A percentile compares a stretch with the other conserved stretches of the same genome.
phyloP scores from a whole-genome alignment of 2,329 filamentous ascomycete species.

The Xylariaceae sp. region DNA sequence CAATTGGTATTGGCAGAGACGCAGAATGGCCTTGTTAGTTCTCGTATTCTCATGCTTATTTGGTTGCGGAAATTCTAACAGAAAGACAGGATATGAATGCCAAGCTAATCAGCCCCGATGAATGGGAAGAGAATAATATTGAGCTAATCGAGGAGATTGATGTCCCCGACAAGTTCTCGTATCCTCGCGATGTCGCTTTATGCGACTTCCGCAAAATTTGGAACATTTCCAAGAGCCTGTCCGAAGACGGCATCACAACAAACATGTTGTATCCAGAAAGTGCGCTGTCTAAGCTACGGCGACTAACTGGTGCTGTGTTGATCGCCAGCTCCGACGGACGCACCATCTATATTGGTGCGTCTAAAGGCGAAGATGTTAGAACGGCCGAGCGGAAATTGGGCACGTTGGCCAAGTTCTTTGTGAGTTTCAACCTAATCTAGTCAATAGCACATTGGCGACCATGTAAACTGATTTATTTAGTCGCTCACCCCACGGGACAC shows the following conservation, averaged over 20 bases:
- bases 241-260: conserved; percentile 2
- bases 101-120: conserved; percentile 2
- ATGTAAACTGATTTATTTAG: not conserved
- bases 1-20: conserved; percentile 8
- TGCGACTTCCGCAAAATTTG: conserved; percentile 13
- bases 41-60: not conserved
- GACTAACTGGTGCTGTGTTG: conserved; percentile 18
- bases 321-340: conserved; percentile 9
- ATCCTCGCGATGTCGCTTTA: conserved; percentile 20
- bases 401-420: conserved; percentile 21
- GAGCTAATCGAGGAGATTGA: not conserved
- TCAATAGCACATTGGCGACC: no score
- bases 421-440: conserved; percentile 16
- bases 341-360: conserved; percentile 24
- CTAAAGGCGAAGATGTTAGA: conserved; percentile 3
- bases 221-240: conserved; percentile 12
- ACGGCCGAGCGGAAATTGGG: conserved; percentile 23
- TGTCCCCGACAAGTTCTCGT: conserved; percentile 9
- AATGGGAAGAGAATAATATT: conserved; percentile 9
- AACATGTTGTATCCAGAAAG: conserved; percentile 9
- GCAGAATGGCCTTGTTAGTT: conserved; percentile 10
- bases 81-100: conserved; percentile 1
- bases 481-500: not conserved
- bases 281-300: conserved; percentile 16
- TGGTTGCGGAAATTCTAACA: not conserved